Base-by-base conservation (phyloP, 306 rosid genomes). In the Cucumis sativus region DNA sequence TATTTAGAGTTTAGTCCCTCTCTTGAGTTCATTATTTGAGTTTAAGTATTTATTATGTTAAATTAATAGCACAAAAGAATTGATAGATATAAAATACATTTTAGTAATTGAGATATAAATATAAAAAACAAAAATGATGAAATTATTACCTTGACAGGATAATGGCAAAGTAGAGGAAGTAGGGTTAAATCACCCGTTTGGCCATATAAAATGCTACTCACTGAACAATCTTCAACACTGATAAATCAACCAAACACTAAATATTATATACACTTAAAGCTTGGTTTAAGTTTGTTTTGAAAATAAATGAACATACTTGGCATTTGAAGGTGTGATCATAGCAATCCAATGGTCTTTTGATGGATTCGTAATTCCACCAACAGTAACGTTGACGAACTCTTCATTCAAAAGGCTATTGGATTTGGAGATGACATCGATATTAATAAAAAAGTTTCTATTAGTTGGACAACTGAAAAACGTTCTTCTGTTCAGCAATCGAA, bases 101-200 rank as follows among this genome's bases (percentile, higher is more conserved):
- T 11, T 47, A 3, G 4, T 1, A 10, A 45, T 45, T 1, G 51
- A 45, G 49, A 41, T 41, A 7, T 41, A 41, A 9, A 45, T 45
- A 45, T 47, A 47, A 9, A 47, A 47, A 12, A 47, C 54, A 13
- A 47, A 47, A 47, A 13, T 12, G 3, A 47, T 12, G 54, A 13
- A 47, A 47, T 43, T 8, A 47, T 47, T 47, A 93, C 97, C 97
- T 93, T 93, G 18, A 93, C 96, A 72, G 98, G 98, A 84, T 93
- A 93, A 83, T 93, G 98, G 60, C 98, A 93, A 55, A 93, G 87
- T 60, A 94, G 90, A 74, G 98, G 98, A 84, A 92, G 97, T 7
- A n/a, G n/a, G 28, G 84, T 80, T 4, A 82, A 60, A 77, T 94
- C 98, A 33, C 98, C 97, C 7, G 98, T 94, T 81, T 94, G 93